Base-by-base conservation (phyloP, 208 protist species). In the Dictyostelium gargantuum region DNA sequence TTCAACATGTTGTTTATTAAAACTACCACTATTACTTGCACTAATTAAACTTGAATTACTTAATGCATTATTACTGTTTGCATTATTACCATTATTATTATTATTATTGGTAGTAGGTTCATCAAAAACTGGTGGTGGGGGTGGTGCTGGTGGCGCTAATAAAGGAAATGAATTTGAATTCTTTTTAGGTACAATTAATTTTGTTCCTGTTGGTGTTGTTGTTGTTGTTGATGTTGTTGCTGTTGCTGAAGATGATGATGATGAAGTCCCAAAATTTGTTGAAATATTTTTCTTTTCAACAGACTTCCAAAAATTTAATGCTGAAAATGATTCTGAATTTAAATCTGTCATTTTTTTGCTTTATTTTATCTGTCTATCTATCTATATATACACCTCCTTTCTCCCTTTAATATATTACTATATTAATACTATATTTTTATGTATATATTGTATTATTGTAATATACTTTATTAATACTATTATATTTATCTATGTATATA, bases 231-330 rank as follows among this genome's bases (percentile, higher is more conserved):
- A 35, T 2, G n/a, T 66, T n/a, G n/a, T 61, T n/a, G 2, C 48
- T 54, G n/a, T n/a, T n/a, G n/a, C n/a, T n/a, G n/a, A n/a, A n/a
- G n/a, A n/a, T n/a, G n/a, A n/a, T n/a, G n/a, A n/a, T n/a, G n/a
- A n/a, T 11, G 46, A 50, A 17, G 46, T 17, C 11, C 17, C 35
- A 46, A 75, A 75, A 75, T 44, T 85, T 1, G 32, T 77, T 40
- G 82, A 61, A 29, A 68, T 79, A 54, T 77, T 89, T n/a, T 89
- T 89, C n/a, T 89, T 89, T 32, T 89, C 82, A 8, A 89, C 82
- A 13, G 66, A 48, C 40, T 89, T 89, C 82, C 82, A 89, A 89
- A 89, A 89, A 6, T 76, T 58, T 42, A 89, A 54, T 32, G 82
- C 82, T 54, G 82, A 89, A 48, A 89, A 89, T 42, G n/a, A 54